phyloP scores from a whole-genome alignment of 73 alveolate genomes.

The Tetrahymena borealis region DNA sequence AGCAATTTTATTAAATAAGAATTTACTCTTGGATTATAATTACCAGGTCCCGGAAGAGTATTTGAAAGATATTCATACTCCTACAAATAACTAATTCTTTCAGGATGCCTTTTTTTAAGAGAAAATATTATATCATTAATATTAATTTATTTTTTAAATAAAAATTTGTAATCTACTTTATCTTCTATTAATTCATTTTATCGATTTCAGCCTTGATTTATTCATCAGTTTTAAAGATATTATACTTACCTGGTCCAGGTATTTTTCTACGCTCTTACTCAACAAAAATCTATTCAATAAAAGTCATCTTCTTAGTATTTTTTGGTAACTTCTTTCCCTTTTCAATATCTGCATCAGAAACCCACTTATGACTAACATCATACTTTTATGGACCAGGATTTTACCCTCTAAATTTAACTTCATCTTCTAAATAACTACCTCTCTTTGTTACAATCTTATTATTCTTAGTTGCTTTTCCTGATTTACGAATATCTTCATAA shows the following conservation, averaged over 20 bases:
- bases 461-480: constrained; percentile 18
- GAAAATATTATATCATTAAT: neutral
- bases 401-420: constrained; percentile 9
- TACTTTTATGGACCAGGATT: constrained; percentile 40
- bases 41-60: constrained; percentile 44
- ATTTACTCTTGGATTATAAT: constrained; percentile 40
- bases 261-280: constrained; percentile 20
- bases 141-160: neutral
- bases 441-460: constrained; percentile 26
- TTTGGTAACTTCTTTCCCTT: neutral
- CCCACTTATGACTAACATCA: constrained; percentile 19
- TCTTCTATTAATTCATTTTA: constrained; percentile 11
- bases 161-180: neutral
- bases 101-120: constrained; percentile 16
- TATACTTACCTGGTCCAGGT: constrained; percentile 40
- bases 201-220: constrained; percentile 10
- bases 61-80: constrained; percentile 25
- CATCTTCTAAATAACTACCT: constrained; percentile 38
- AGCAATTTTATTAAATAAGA: neutral
- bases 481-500: neutral
- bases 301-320: constrained; percentile 17
- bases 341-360: constrained; percentile 1
- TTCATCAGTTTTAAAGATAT: constrained; percentile 12
- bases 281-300: constrained; percentile 23
- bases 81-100: constrained; percentile 31